phyloP scores from a whole-genome alignment of 1,284 basidiomycete species.

The Trametes hirsuta region DNA sequence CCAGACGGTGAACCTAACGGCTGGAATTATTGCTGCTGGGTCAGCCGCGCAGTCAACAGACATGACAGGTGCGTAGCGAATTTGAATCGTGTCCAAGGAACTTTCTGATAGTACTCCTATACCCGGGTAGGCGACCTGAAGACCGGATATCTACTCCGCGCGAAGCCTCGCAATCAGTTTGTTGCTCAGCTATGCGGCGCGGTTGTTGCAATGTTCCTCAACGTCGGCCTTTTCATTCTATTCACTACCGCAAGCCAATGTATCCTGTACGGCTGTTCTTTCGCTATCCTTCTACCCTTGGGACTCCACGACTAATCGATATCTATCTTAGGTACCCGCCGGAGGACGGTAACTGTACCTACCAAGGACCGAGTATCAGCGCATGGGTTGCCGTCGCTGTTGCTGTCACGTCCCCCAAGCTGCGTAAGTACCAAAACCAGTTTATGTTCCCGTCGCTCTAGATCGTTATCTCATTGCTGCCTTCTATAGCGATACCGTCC shows the following conservation, averaged over 20 bases:
- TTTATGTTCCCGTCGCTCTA: not conserved
- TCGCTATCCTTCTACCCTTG: too few species aligned
- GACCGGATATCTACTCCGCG: conserved; percentile 70
- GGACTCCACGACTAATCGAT: not conserved
- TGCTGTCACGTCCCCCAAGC: conserved; percentile 51
- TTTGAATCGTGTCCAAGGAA: too few species aligned
- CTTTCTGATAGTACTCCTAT: too few species aligned
- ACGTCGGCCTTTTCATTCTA: conserved; percentile 58
- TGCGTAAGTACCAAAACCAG: conserved; percentile 40
- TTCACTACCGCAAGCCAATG: conserved; percentile 73
- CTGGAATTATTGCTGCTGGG: conserved; percentile 62
- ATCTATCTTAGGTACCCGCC: not conserved
- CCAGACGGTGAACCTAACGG: conserved; percentile 59
- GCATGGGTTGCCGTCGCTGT: conserved; percentile 68
- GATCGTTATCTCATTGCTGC: not conserved
- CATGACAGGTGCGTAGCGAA: conserved; percentile 66
- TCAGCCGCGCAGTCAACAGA: conserved; percentile 65
- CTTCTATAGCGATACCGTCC: conserved; percentile 48
- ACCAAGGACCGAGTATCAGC: conserved; percentile 59
- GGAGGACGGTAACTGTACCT: conserved; percentile 44
- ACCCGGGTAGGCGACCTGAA: conserved; percentile 29
- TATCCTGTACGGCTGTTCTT: conserved; percentile 41
- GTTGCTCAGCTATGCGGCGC: conserved; percentile 62
- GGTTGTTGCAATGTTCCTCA: conserved; percentile 61
- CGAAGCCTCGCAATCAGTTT: conserved; percentile 70